Conservation (phyloP, 768 basidiomycete species). For the Leucosporidium yakuticum region DNA sequence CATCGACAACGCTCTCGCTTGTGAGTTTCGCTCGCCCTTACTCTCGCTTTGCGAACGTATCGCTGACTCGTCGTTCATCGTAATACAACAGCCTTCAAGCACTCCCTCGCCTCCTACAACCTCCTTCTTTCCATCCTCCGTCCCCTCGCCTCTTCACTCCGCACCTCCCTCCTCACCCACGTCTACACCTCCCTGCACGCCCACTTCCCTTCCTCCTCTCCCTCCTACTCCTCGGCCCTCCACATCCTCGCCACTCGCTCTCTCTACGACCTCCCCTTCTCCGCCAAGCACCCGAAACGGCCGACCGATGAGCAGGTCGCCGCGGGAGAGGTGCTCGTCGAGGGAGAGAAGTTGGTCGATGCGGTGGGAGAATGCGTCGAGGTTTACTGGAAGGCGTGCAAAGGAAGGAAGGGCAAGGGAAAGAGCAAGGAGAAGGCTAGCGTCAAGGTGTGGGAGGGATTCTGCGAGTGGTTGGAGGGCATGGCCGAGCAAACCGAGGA, state of each 20-base stretch:
- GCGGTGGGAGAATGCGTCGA: slow-evolving; percentile 52
- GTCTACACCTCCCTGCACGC: slow-evolving; percentile 48
- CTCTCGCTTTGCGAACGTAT: slow-evolving; percentile 33
- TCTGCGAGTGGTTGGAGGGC: slow-evolving; percentile 51
- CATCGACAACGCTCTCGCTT: slow-evolving; percentile 67
- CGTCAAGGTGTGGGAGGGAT: slow-evolving; percentile 42
- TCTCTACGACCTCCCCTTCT: slow-evolving; percentile 28
- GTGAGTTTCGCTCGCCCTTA: slow-evolving; percentile 46
- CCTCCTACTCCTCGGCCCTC: slow-evolving; percentile 22
- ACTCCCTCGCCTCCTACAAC: slow-evolving; percentile 47
- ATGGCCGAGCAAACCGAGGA: slow-evolving; percentile 38
- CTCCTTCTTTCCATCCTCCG: slow-evolving; percentile 48
- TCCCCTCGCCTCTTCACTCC: slow-evolving; percentile 46
- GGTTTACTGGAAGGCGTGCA: slow-evolving; percentile 48
- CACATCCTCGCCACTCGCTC: slow-evolving; percentile 26
- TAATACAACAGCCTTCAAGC: neutral
- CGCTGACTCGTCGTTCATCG: slow-evolving; percentile 33
- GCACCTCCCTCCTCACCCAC: slow-evolving; percentile 48
- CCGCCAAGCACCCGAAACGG: slow-evolving; percentile 17
- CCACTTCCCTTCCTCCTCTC: slow-evolving; percentile 15
- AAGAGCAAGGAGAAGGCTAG: slow-evolving; percentile 24
- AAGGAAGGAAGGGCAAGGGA: slow-evolving; percentile 28
- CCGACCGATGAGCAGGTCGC: slow-evolving; percentile 47
- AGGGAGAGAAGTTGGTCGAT: slow-evolving; percentile 55
- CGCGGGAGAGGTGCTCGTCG: slow-evolving; percentile 44